Conservation (phyloP, 495 filamentous ascomycete species). For the Penicillium herquei region DNA sequence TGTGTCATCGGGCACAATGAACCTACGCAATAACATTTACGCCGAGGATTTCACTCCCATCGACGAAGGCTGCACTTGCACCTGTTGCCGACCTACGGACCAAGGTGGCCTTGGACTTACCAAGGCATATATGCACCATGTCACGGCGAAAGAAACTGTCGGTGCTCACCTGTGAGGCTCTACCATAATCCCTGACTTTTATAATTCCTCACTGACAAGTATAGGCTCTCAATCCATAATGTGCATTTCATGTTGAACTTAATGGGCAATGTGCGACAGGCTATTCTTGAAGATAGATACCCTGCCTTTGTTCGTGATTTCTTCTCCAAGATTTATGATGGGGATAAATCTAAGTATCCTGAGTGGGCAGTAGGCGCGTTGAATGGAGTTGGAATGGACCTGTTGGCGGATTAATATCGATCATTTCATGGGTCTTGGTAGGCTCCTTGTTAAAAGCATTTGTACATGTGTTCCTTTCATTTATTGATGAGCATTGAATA, state of each 20-base stretch:
- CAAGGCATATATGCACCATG: constrained; percentile 85
- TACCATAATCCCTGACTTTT: background rate
- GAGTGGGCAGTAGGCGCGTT: constrained; percentile 85
- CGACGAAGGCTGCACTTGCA: constrained; percentile 76
- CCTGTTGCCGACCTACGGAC: constrained; percentile 65
- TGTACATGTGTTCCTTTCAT: background rate
- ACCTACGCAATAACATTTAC: constrained; percentile 74
- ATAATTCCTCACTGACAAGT: constrained; percentile 11
- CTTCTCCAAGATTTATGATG: constrained; percentile 69
- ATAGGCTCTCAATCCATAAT: constrained; percentile 86
- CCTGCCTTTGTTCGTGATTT: constrained; percentile 76
- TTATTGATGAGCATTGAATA: too few relatives aligned
- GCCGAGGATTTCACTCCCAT: constrained; percentile 79
- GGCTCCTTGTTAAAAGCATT: background rate
- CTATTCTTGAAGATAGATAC: constrained; percentile 80
- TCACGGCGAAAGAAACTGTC: constrained; percentile 90
- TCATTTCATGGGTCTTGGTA: background rate
- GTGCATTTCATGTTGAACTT: constrained; percentile 83
- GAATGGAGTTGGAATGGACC: constrained; percentile 77
- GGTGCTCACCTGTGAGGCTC: constrained; percentile 75
- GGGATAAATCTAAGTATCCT: constrained; percentile 67
- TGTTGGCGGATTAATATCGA: constrained; percentile 49
- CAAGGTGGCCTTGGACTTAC: constrained; percentile 82
- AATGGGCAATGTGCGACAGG: constrained; percentile 70
- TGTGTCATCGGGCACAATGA: constrained; percentile 74